Evolutionary conservation across 441 rosid species (phyloP), one percentile per base, ranked within the genome.

Genomic region (Populus trichocarpa): DNA sequence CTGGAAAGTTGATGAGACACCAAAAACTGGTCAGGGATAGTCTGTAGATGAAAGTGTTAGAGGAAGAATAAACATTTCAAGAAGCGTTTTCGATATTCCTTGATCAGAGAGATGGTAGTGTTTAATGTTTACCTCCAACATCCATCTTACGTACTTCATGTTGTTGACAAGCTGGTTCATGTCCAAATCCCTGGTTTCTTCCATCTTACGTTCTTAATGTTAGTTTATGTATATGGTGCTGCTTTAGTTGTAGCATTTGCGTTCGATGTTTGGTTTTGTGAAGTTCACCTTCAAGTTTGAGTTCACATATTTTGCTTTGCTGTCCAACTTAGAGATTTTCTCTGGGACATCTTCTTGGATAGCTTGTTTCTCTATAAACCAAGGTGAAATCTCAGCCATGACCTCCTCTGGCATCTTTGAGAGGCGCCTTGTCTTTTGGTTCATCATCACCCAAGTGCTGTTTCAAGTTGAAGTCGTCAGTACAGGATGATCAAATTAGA

Each of bases 371-470:
- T 85, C 81, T 35, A 85, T 89, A 76, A 90, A 90, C 97, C 93
- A 90, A n/a, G 94, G 97, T 8, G 90, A 79, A 67, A 90, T 85
- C 83, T 92, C 97, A 1, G 79, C 91, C 65, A 88, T 85, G 35
- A 92, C 97, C 46, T 89, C 92, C 46, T 86, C 89, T 2, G 94
- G 97, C 88, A 90, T 88, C 84, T 92, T 89, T 0, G 92, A 90
- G 22, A 92, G 89, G 22, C 89, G 83, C 82, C 97, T 88, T 36
- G 97, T 90, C 79, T 84, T 82, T 81, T 90, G 82, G 64, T 89
- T 90, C 97, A 90, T 92, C 93, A 89, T 90, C 69, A 90, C 97
- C 94, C 93, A 92, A 26, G 89, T 89, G 82, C 92, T 92, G 91
- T 81, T 30, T 77, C 38, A 79, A 14, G 68, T 70, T 66, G 8